A percentile compares a stretch with the other conserved stretches of the same genome.
Conservation (phyloP, 176 grass and related monocot genomes). For the Oryza brachyantha region DNA sequence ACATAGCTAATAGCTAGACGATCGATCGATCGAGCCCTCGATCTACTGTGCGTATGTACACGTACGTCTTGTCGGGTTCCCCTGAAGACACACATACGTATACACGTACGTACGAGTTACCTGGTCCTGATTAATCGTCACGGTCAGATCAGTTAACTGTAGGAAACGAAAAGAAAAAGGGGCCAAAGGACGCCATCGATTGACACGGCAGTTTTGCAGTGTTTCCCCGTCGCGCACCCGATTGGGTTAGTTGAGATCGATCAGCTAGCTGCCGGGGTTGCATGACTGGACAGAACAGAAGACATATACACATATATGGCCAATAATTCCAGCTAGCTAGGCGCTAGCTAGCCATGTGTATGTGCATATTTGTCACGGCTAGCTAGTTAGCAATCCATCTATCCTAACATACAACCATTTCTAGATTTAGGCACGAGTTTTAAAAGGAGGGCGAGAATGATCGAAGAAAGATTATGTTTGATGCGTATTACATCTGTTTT, state of each 20-base stretch:
- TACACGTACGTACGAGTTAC: not conserved
- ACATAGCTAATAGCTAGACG: not conserved
- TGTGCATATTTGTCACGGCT: not conserved
- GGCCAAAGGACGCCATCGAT: not conserved
- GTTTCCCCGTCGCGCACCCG: not conserved
- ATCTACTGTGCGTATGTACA: not conserved
- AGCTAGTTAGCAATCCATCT: too few species aligned
- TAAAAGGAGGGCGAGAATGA: too few species aligned
- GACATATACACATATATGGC: not conserved
- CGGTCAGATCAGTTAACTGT: not conserved
- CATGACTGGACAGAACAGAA: not conserved
- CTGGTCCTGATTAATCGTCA: not conserved
- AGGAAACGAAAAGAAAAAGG: not conserved
- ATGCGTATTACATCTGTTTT: too few species aligned
- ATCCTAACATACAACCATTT: too few species aligned
- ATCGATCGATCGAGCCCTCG: too few species aligned
- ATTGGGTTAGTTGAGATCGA: not conserved
- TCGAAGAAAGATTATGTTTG: too few species aligned
- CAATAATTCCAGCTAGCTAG: constrained; percentile 19
- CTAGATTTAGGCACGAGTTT: too few species aligned
- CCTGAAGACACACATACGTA: too few species aligned
- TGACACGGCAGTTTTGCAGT: not conserved
- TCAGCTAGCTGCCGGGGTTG: not conserved
- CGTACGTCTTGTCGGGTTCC: not conserved
- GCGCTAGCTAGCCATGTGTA: not conserved